These are phyloP conservation scores for Entomortierella beljakovae DNA, from an alignment of 192 early-diverging fungal species.

Conservation along the genomic window DNA sequence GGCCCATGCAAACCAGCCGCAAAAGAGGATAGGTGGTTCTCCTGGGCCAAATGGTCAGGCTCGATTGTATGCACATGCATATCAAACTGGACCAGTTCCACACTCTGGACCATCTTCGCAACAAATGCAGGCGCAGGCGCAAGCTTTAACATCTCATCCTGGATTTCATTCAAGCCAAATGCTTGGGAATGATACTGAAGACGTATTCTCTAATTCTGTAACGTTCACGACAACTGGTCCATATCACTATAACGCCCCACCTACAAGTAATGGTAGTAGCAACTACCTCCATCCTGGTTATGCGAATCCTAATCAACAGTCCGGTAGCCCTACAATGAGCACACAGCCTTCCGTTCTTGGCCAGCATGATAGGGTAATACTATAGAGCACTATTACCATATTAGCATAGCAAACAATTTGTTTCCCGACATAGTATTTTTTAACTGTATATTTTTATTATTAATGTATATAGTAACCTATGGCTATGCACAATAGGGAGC, in stretches of 20 bases:
- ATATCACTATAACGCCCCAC: conserved; percentile 19
- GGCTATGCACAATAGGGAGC: too few relatives aligned
- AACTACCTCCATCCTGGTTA: conserved; percentile 22
- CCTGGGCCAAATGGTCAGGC: conserved; percentile 6
- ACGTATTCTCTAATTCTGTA: conserved; percentile 19
- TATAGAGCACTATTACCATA: too few relatives aligned
- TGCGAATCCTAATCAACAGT: conserved; percentile 1
- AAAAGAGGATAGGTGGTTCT: conserved; percentile 16
- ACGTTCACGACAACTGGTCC: conserved; percentile 5
- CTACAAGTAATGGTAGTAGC: not conserved
- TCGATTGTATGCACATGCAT: conserved; percentile 8
- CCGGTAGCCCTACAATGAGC: conserved; percentile 6
- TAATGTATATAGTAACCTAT: too few relatives aligned
- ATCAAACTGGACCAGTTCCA: not conserved
- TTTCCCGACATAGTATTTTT: too few relatives aligned
- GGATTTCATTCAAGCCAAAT: conserved; percentile 23
- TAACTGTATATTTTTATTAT: too few relatives aligned
- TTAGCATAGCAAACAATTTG: not conserved
- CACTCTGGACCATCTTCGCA: conserved; percentile 3
- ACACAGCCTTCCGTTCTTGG: conserved; percentile 5
- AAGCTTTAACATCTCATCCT: conserved; percentile 12
- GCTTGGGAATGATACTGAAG: conserved; percentile 19
- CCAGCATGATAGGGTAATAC: conserved; percentile 20
- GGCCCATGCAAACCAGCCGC: conserved; percentile 1
- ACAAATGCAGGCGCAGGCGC: conserved; percentile 11